Evolutionary conservation across 1,284 basidiomycete genomes (phyloP), one percentile per base, ranked within the genome.

Genomic region (Tilletiopsis washingtonensis): DNA sequence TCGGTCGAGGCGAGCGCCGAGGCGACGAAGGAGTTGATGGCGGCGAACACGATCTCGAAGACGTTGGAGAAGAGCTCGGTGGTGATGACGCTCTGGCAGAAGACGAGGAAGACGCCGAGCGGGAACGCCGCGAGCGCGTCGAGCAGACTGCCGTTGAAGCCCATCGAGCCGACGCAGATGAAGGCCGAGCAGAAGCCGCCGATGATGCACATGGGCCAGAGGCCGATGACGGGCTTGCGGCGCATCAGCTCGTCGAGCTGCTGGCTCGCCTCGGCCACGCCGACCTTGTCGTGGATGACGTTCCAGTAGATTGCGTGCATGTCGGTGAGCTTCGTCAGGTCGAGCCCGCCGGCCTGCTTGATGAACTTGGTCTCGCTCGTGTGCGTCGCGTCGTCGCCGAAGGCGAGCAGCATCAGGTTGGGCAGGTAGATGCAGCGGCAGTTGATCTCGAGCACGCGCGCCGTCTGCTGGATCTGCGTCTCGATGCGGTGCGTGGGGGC

Each of bases 401-500:
- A 73, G 4, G 69, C 66, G 26, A 72, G 42, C 5, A 73, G 53
- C 77, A 88, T 84, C 46, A 87, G 79, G 51, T 87, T 86, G 3
- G 90, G 89, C 37, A 93, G 77, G 73, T 91, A 90, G 75, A 93
- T 81, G 75, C 86, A 86, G 58, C 83, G 85, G 58, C 87, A 79
- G 67, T 85, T 81, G 62, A 91, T 80, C 64, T 91, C 88, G 40
- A 94, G 80, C 17, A 91, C 88, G 4, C 81, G 81, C 12, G 85
- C 88, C 3, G 89, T 90, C 23, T 85, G 82, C 73, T 86, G 84
- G 60, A 93, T 84, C 73, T 91, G 89, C 5, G 86, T 81, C 68
- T 85, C 86, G 40, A 93, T 79, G 41, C 89, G 83, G 74, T 93
- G 88, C 2, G 84, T 83, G n/a, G 90, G 89, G 2, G 84, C 86